Base-by-base conservation (phyloP, 2,329 filamentous ascomycete genomes). In the Phialocephala sp. region DNA sequence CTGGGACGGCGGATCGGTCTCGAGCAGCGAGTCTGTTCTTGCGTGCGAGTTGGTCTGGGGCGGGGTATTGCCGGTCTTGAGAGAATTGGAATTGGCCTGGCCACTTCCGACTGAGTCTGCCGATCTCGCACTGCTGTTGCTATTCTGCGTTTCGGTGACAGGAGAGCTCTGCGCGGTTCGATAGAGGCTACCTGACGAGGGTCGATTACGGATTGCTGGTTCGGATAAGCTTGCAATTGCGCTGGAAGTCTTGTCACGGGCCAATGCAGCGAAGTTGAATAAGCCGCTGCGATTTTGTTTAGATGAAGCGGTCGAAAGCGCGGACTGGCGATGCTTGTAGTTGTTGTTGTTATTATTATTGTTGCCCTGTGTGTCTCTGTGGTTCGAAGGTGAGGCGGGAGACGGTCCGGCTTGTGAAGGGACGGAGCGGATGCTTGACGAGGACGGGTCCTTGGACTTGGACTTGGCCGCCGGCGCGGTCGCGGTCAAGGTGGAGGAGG, bases 1-100 rank as follows among this genome's bases (percentile, higher is more conserved):
- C 70, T 80, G 79, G 37, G 83, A 84, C 43, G 81, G 82, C 20
- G 80, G 79, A 66, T 82, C 66, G 8, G 73, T 75, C 66, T 75
- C 73, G 15, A 74, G 69, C 27, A 76, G 64, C 6, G 66, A 67
- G n/a, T 70, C 64, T 24, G 56, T 50, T 59, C 65, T 65, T 3
- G 65, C 37, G 27, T 68, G 63, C 22, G 62, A 63, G 35, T 45
- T 54, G 1, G 59, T 52, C n/a, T 52, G 39, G 20, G 63, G 41
- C 18, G 67, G 57, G 54, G 39, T 47, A 24, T 54, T 60, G 39
- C 54, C 50, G 54, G 47, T 55, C 22, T 50, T 59, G 22, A 15
- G 41, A 37, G 45, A 57, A 52, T 57, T 50, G 14, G 39, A 59
- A 52, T 59, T 57, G 55, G 11, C 35, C 57, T 32, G 43, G 36